Percentiles rank a stretch among this genome's conserved stretches.
Conservation (phyloP, 2,329 filamentous ascomycete species). For the Colletotrichum gloeosporioides region DNA sequence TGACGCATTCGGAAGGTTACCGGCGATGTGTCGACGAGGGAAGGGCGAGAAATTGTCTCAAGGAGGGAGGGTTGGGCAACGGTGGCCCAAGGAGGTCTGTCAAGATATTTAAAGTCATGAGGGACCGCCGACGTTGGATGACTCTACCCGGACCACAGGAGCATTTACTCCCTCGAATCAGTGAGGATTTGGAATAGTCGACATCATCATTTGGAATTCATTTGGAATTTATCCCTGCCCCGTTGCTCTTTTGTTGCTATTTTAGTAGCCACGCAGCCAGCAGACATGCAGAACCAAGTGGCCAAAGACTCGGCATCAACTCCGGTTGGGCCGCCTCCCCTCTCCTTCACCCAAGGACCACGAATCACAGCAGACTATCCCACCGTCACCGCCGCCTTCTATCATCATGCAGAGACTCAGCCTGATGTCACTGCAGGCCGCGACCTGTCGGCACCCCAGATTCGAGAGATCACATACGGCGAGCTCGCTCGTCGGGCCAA, state of each 20-base stretch:
- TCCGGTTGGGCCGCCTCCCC: conserved; percentile 8
- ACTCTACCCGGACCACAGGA: conserved; percentile 1
- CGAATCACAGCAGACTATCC: conserved; percentile 1
- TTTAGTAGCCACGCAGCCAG: conserved; percentile 4
- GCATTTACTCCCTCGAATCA: conserved; percentile 3
- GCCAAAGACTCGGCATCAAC: not conserved
- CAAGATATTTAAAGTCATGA: conserved; percentile 13
- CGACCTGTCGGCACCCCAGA: conserved; percentile 31
- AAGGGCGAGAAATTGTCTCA: not conserved
- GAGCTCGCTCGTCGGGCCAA: conserved; percentile 48
- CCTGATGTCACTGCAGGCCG: conserved; percentile 44
- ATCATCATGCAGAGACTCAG: conserved; percentile 32
- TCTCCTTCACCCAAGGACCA: conserved; percentile 3
- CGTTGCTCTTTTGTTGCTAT: conserved; percentile 4
- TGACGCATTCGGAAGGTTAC: not conserved
- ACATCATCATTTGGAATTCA: not conserved
- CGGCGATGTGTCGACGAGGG: not conserved
- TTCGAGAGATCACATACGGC: conserved; percentile 43
- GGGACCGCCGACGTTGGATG: not conserved
- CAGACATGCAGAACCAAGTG: conserved; percentile 3
- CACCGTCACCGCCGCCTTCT: conserved; percentile 23
- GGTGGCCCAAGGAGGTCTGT: not conserved
- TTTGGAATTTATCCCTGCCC: conserved; percentile 11
- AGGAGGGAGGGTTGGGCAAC: not conserved
- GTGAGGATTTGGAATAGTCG: conserved; percentile 10